Conservation (phyloP, 73 alveolate genomes). For the Symbiodinium pilosum region DNA sequence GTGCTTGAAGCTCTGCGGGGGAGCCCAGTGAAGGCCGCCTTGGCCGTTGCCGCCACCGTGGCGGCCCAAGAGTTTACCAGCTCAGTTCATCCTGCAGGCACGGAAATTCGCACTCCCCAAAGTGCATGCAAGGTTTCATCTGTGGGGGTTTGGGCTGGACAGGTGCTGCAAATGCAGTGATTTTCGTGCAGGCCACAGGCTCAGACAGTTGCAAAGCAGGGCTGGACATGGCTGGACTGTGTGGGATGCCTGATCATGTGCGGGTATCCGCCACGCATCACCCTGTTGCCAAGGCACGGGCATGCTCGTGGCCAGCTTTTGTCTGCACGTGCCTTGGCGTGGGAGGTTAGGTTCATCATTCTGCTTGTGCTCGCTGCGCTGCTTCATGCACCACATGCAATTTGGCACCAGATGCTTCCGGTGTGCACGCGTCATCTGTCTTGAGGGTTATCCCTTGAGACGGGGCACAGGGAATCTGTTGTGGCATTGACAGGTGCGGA, state of each 20-base stretch:
- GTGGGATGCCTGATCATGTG: too few relatives aligned
- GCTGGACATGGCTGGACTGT: too few relatives aligned
- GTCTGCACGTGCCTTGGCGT: not conserved
- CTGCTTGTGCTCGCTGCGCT: too few relatives aligned
- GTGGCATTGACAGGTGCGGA: not conserved
- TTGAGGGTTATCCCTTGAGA: too few relatives aligned
- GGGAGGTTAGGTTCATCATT: too few relatives aligned
- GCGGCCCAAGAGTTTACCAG: conserved; percentile 40
- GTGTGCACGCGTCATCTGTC: too few relatives aligned
- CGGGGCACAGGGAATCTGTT: not conserved
- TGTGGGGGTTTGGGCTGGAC: not conserved
- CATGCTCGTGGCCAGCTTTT: not conserved
- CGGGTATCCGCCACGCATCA: not conserved
- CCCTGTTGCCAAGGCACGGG: not conserved
- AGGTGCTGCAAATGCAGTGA: conserved; percentile 8
- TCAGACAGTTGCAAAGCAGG: not conserved
- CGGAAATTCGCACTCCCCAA: too few relatives aligned
- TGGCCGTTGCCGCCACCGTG: conserved; percentile 51
- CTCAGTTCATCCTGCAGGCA: conserved; percentile 78
- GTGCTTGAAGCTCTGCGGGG: not conserved
- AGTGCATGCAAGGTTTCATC: too few relatives aligned
- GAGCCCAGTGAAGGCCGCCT: conserved; percentile 39
- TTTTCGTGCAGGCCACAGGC: not conserved
- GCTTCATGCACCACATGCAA: too few relatives aligned
- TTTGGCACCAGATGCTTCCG: too few relatives aligned